phyloP scores from a whole-genome alignment of 2,329 filamentous ascomycete genomes.

The Fusarium sp. region DNA sequence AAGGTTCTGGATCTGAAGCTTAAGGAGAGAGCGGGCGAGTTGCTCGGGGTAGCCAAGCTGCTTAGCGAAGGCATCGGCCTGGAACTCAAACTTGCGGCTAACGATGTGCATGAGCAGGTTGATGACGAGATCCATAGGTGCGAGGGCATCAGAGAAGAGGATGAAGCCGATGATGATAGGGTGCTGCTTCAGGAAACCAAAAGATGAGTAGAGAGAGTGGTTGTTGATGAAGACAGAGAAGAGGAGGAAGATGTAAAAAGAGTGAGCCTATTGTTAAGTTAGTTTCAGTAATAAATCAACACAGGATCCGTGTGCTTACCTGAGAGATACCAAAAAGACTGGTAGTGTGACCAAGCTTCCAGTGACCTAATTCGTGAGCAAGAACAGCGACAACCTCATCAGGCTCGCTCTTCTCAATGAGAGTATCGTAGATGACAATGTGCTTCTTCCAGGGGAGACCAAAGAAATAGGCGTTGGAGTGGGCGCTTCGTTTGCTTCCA shows the following conservation, averaged over 20 bases:
- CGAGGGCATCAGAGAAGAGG: constrained; percentile 95
- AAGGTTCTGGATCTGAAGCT: constrained; percentile 97
- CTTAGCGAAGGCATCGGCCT: constrained; percentile 92
- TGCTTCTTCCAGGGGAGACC: constrained; percentile 99
- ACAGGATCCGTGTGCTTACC: constrained; percentile 57
- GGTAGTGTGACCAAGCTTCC: constrained; percentile 95
- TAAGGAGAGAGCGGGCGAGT: constrained; percentile 89
- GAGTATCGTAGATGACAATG: constrained; percentile 98
- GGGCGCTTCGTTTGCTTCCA: constrained; percentile 85
- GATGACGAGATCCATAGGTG: constrained; percentile 92
- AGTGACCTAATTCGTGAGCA: constrained; percentile 96
- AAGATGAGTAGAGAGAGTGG: constrained; percentile 86
- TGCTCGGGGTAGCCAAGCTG: constrained; percentile 85
- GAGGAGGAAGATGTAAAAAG: constrained; percentile 95
- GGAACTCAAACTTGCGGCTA: constrained; percentile 93
- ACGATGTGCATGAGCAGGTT: constrained; percentile 97
- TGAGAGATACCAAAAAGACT: constrained; percentile 88
- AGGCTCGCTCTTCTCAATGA: constrained; percentile 93
- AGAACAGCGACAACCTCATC: constrained; percentile 95
- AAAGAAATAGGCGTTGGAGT: constrained; percentile 95
- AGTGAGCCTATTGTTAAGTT: constrained; percentile 72
- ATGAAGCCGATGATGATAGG: constrained; percentile 98
- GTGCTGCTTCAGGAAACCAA: constrained; percentile 84
- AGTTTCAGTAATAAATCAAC: constrained; percentile 41
- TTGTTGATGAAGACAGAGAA: constrained; percentile 99